Base-by-base conservation (phyloP, 805 yeast genomes). In the Candida dajiaensis region DNA sequence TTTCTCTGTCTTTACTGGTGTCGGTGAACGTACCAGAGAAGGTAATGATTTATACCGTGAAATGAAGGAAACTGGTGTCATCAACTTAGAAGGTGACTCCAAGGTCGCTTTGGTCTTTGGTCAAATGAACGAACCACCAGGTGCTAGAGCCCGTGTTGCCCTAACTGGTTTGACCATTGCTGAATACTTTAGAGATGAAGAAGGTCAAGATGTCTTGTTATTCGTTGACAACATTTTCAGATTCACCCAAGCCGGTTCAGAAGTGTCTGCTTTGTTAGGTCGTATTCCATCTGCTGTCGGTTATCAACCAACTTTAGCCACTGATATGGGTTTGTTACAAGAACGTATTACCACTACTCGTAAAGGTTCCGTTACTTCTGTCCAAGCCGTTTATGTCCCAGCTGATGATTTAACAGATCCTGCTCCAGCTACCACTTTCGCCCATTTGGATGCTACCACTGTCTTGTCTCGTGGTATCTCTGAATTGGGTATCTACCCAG, bases 211-310 rank as follows among this genome's bases (percentile, higher is more conserved):
- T 85, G 99, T 92, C 77, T 83, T 92, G 83, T 83, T 92, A 73
- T 92, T 94, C 83, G 87, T 92, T 70, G 99, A 92, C 81, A 92
- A 92, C 90, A 92, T 92, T 86, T 92, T 94, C 95, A 92, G 99
- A 82, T 92, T 92, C 83, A 92, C 99, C 74, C 99, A 92, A 84
- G 99, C 99, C 72, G 99, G 99, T 88, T 94, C 99, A 62, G 99
- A 92, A 81, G 99, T 94, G 72, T 92, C 98, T 72, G 99, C 99
- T 63, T 81, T 92, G 78, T 81, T 92, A 72, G 99, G 99, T 79
- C 97, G 99, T 88, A 92, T 92, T 73, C 99, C 99, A 74, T 94
- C 99, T 62, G 99, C 99, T 66, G 99, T 94, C 89, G 99, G 99
- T 88, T 92, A 92, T 78, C 99, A 92, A 81, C 99, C 99, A 76